A percentile compares a stretch with the other conserved stretches of the same genome.
Conservation (phyloP, 805 yeast species). For the Starmerella vitae region DNA sequence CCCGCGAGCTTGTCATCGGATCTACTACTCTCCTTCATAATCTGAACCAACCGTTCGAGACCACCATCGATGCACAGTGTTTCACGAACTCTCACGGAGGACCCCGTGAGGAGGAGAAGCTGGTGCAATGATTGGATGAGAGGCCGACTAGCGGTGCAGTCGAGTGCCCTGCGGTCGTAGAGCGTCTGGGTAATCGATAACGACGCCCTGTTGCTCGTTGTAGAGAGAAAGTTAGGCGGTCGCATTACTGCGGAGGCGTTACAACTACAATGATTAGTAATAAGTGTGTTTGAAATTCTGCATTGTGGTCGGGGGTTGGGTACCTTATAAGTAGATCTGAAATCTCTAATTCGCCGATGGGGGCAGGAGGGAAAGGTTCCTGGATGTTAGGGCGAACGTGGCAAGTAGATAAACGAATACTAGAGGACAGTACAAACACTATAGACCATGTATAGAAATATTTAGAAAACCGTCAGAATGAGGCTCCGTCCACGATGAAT, state of each 20-base stretch:
- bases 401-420: too few species aligned
- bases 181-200: slow-evolving; percentile 77
- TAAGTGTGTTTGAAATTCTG: too few species aligned
- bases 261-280: too few species aligned
- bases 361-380: too few species aligned
- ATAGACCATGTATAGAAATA: too few species aligned
- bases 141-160: slow-evolving; percentile 79
- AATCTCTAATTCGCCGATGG: too few species aligned
- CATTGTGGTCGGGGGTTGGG: too few species aligned
- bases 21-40: slow-evolving; percentile 45
- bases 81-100: slow-evolving; percentile 80
- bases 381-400: too few species aligned
- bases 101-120: slow-evolving; percentile 71
- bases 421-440: too few species aligned
- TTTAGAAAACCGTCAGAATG: slow-evolving; percentile 29
- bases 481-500: slow-evolving; percentile 63
- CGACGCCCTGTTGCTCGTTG: slow-evolving; percentile 76
- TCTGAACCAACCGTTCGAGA: slow-evolving; percentile 70
- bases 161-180: slow-evolving; percentile 85
- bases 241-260: slow-evolving; percentile 52
- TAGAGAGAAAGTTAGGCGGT: slow-evolving; percentile 73
- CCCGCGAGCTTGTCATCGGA: slow-evolving; percentile 34
- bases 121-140: slow-evolving; percentile 84
- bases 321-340: too few species aligned
- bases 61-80: slow-evolving; percentile 86